Conservation (phyloP, 768 basidiomycete species). For the Mycena polygramma region DNA sequence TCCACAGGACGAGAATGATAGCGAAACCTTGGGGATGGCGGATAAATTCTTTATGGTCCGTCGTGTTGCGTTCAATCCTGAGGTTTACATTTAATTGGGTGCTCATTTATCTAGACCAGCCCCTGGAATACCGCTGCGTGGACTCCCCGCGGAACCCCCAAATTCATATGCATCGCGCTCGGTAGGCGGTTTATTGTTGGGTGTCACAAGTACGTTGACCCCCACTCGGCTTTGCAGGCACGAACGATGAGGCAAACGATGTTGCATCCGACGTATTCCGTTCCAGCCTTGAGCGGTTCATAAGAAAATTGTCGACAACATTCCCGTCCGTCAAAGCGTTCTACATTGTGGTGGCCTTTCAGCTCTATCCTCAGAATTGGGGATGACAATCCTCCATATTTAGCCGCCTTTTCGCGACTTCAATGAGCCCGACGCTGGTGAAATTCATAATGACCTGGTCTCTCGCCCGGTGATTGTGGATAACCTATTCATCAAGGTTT, state of each 20-base stretch:
- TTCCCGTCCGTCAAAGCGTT: constrained; percentile 10
- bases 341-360: constrained; percentile 20
- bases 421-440: constrained; percentile 13
- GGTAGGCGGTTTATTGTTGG: background rate
- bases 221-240: constrained; percentile 10
- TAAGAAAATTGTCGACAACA: constrained; percentile 5
- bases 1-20: background rate
- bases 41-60: constrained; percentile 28
- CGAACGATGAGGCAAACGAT: constrained; percentile 30
- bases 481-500: background rate
- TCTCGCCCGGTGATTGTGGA: background rate
- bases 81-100: too few species aligned
- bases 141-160: constrained; percentile 4
- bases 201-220: background rate
- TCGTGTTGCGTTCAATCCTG: background rate
- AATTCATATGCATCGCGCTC: constrained; percentile 30
- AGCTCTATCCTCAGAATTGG: too few species aligned
- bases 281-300: constrained; percentile 18
- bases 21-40: constrained; percentile 9
- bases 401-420: constrained; percentile 34
- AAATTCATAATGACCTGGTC: constrained; percentile 10
- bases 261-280: constrained; percentile 18
- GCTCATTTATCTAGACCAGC: background rate
- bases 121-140: constrained; percentile 9
- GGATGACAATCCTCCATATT: background rate